Percentiles rank a stretch among this genome's conserved stretches.
Conservation (phyloP, 2,329 filamentous ascomycete species). For the Arachnomyces sp. region DNA sequence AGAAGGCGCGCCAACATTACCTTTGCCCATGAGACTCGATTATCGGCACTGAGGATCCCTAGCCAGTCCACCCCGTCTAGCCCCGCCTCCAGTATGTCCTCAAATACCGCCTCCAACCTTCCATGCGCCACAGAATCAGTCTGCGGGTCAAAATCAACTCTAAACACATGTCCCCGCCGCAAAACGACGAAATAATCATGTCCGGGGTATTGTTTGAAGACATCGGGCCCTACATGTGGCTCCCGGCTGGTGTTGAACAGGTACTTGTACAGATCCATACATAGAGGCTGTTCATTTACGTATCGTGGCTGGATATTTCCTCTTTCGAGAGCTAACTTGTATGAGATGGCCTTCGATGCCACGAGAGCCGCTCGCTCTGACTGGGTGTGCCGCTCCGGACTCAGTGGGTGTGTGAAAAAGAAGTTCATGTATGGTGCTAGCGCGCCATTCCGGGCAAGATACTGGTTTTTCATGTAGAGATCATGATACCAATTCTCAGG, state of each 20-base stretch:
- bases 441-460: slow-evolving; percentile 2
- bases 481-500: slow-evolving; percentile 6
- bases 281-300: slow-evolving; percentile 6
- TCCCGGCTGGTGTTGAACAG: slow-evolving; percentile 5
- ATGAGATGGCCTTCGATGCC: not conserved
- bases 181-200: slow-evolving; percentile 4
- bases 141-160: not conserved
- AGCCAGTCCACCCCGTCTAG: slow-evolving; percentile 4
- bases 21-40: slow-evolving; percentile 7
- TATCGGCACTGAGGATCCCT: slow-evolving; percentile 3
- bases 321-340: slow-evolving; percentile 1
- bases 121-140: too few species aligned
- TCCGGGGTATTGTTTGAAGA: slow-evolving; percentile 1
- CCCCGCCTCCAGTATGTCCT: not conserved
- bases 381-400: not conserved
- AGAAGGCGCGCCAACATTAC: too few species aligned
- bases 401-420: slow-evolving; percentile 5
- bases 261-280: slow-evolving; percentile 6
- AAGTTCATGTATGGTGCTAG: slow-evolving; percentile 5
- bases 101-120: too few species aligned
- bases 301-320: slow-evolving; percentile 2
- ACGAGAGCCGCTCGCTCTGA: slow-evolving; percentile 1
- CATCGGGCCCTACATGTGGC: slow-evolving; percentile 1
- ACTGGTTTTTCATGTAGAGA: slow-evolving; percentile 3
- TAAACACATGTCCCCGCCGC: slow-evolving; percentile 3